Evolutionary conservation across 768 basidiomycete species (phyloP).

Genomic region (Macrolepiota dolichaula): DNA sequence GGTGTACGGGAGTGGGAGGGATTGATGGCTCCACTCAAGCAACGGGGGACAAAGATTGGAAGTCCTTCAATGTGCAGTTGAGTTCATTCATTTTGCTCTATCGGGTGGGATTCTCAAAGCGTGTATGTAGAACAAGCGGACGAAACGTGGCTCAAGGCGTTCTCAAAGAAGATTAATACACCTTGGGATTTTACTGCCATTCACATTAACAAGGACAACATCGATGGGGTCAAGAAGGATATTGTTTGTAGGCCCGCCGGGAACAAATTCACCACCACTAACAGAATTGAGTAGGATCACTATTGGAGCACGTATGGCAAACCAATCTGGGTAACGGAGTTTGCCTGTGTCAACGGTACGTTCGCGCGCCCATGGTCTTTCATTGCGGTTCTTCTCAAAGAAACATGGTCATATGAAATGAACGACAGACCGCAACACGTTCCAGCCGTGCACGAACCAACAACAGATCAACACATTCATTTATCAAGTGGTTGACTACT

Average conservation of each 20-base stretch:
- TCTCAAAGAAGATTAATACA: constrained; percentile 33
- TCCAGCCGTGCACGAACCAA: constrained; percentile 42
- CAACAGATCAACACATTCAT: constrained; percentile 39
- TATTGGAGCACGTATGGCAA: constrained; percentile 38
- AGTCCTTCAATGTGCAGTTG: constrained; percentile 50
- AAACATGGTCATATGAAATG: not conserved
- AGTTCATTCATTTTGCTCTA: constrained; percentile 16
- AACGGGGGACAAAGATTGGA: constrained; percentile 37
- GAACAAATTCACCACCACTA: not conserved
- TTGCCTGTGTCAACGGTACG: constrained; percentile 45
- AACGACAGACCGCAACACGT: constrained; percentile 31
- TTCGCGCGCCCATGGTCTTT: not conserved
- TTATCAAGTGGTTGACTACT: constrained; percentile 33
- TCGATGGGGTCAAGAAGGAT: constrained; percentile 40
- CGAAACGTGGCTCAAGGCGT: constrained; percentile 43
- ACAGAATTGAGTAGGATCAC: constrained; percentile 28
- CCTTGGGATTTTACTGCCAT: constrained; percentile 45
- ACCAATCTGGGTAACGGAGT: constrained; percentile 47
- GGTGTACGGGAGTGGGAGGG: constrained; percentile 38
- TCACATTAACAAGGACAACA: constrained; percentile 45
- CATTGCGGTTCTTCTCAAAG: not conserved
- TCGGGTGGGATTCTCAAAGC: not conserved
- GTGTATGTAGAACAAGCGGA: constrained; percentile 38
- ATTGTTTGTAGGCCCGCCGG: constrained; percentile 25
- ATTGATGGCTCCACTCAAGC: constrained; percentile 37